Conservation (phyloP, 352 stramenopile species). For the Halophytophthora batemanensis region DNA sequence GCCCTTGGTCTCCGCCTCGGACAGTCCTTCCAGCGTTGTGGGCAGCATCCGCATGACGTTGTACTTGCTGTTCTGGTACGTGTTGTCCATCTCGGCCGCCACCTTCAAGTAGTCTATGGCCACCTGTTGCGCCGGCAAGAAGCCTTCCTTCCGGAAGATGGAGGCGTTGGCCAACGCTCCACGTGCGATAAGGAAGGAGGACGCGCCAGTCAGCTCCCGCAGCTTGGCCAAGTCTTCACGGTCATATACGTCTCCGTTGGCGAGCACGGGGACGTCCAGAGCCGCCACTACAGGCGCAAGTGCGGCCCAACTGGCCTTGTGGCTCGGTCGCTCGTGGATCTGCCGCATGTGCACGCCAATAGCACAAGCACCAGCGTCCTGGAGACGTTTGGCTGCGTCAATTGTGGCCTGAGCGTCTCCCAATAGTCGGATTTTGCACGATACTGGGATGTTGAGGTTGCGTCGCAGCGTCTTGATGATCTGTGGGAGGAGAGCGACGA, state of each 20-base stretch:
- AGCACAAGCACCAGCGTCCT: slow-evolving; percentile 62
- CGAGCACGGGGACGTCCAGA: slow-evolving; percentile 77
- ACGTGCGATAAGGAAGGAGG: slow-evolving; percentile 81
- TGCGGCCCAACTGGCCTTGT: slow-evolving; percentile 73
- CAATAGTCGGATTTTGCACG: slow-evolving; percentile 86
- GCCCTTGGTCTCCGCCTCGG: slow-evolving; percentile 8
- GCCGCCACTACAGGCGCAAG: slow-evolving; percentile 65
- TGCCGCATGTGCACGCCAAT: slow-evolving; percentile 73
- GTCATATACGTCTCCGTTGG: slow-evolving; percentile 87
- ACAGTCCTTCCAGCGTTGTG: slow-evolving; percentile 51
- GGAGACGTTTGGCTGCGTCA: slow-evolving; percentile 54
- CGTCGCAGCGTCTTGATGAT: slow-evolving; percentile 79
- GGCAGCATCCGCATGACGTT: slow-evolving; percentile 82
- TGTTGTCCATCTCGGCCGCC: slow-evolving; percentile 79
- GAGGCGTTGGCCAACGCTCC: slow-evolving; percentile 83
- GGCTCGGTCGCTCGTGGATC: slow-evolving; percentile 57
- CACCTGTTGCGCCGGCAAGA: slow-evolving; percentile 59
- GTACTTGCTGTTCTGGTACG: slow-evolving; percentile 92
- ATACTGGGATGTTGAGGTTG: slow-evolving; percentile 84
- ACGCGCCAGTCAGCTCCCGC: slow-evolving; percentile 51
- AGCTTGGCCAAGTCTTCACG: slow-evolving; percentile 70
- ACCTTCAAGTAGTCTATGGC: slow-evolving; percentile 70
- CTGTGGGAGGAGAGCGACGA: slow-evolving; percentile 16
- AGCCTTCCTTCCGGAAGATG: slow-evolving; percentile 67
- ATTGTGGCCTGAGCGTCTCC: slow-evolving; percentile 67